These are phyloP conservation scores for Ogataea populi-albae DNA, from an alignment of 805 yeast species.

Conservation along the genomic window DNA sequence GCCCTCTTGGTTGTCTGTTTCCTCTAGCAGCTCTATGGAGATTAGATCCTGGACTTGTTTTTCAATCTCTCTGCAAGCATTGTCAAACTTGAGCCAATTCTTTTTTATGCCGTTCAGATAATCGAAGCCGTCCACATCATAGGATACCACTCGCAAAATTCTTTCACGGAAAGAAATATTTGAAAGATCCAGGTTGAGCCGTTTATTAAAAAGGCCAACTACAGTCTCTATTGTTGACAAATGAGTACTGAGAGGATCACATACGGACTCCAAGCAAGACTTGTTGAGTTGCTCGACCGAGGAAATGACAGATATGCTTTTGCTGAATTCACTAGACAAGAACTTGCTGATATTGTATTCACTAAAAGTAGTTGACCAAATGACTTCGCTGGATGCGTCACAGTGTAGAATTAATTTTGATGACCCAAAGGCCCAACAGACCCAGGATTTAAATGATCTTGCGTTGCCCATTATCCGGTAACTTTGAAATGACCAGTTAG, in stretches of 20 bases:
- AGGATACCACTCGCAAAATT: constrained; percentile 28
- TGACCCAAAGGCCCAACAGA: constrained; percentile 26
- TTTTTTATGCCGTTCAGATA: constrained; percentile 39
- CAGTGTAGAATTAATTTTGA: constrained; percentile 22
- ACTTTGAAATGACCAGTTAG: constrained; percentile 28
- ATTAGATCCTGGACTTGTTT: constrained; percentile 61
- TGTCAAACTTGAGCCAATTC: constrained; percentile 67
- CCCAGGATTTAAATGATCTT: constrained; percentile 16
- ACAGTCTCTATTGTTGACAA: constrained; percentile 50
- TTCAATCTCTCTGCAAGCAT: constrained; percentile 69
- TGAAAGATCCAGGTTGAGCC: constrained; percentile 9
- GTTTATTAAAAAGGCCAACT: constrained; percentile 13
- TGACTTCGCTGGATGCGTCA: constrained; percentile 4
- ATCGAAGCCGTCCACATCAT: constrained; percentile 29
- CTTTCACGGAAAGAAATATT: constrained; percentile 32
- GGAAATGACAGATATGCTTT: constrained; percentile 8
- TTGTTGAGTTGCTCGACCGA: constrained; percentile 26
- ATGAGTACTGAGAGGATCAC: constrained; percentile 50
- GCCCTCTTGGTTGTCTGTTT: constrained; percentile 18
- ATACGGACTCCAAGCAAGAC: constrained; percentile 43
- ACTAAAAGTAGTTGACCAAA: constrained; percentile 17
- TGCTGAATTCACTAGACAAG: constrained; percentile 10
- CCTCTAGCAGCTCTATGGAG: constrained; percentile 41
- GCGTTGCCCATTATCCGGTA: constrained; percentile 13
- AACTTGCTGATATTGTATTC: constrained; percentile 7